A percentile compares a stretch with the other conserved stretches of the same genome.
Evolutionary conservation across 371 early-diverging fungal genomes (phyloP).

Genomic region (Actinomortierella wolfii): DNA sequence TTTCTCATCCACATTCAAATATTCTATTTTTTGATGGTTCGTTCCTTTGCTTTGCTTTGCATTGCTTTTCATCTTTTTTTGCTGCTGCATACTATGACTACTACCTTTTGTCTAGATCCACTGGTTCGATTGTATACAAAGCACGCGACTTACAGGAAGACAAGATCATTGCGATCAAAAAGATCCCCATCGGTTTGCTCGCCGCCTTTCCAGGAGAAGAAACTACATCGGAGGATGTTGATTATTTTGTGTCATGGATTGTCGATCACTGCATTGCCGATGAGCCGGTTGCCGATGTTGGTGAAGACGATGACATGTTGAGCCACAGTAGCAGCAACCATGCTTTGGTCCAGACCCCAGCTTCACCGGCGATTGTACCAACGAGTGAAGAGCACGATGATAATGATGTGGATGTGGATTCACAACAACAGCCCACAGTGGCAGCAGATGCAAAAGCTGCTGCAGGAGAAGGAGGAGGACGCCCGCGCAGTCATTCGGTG

Average conservation of each 20-base stretch:
- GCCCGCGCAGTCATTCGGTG: no score
- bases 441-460: no score
- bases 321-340: not conserved
- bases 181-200: conserved; percentile 61
- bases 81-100: not conserved
- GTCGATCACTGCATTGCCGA: conserved; percentile 16
- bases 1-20: not conserved
- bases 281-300: not conserved
- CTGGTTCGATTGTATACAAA: conserved; percentile 32
- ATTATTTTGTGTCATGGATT: conserved; percentile 31
- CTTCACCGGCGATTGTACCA: no score
- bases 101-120: conserved; percentile 15
- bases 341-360: not conserved
- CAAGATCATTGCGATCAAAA: conserved; percentile 54
- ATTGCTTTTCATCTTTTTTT: not conserved
- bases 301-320: not conserved
- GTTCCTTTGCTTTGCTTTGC: not conserved
- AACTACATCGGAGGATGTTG: conserved; percentile 50
- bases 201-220: conserved; percentile 64
- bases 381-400: no score
- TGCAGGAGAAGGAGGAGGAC: no score
- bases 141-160: conserved; percentile 39
- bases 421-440: no score
- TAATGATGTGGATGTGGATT: no score
- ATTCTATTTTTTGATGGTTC: conserved; percentile 2